Percentiles rank a stretch among this genome's conserved stretches.
Evolutionary conservation across 306 rosid species (phyloP).

Genomic region (Corylus avellana): DNA sequence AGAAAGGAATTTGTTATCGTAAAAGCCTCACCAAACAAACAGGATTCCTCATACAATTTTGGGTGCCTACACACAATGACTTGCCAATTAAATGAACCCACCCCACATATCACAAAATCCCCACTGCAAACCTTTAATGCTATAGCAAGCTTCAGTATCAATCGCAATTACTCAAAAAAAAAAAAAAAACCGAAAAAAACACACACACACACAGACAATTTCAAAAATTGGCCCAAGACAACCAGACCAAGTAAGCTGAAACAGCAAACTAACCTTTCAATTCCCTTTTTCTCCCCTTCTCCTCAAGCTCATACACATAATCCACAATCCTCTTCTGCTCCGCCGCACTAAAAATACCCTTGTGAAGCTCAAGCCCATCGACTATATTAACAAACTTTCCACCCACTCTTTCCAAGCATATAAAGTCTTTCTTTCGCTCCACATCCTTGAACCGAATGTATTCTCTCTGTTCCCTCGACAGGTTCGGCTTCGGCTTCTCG

Average conservation of each 20-base stretch:
- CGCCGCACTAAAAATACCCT: constrained; percentile 78
- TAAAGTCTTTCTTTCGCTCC: constrained; percentile 58
- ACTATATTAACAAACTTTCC: constrained; percentile 73
- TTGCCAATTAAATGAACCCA: neutral
- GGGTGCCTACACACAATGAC: neutral
- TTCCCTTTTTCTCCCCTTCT: constrained; percentile 72
- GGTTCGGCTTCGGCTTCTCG: constrained; percentile 51
- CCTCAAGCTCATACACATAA: constrained; percentile 56
- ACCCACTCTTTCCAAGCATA: constrained; percentile 68
- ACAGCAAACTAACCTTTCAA: constrained; percentile 65
- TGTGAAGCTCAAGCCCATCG: constrained; percentile 91
- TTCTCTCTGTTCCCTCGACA: constrained; percentile 83
- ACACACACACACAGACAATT: neutral
- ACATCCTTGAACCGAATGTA: constrained; percentile 66
- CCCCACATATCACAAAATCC: too few relatives aligned
- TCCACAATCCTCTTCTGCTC: constrained; percentile 84
- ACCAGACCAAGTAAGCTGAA: neutral
- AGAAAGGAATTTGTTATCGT: neutral
- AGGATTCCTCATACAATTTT: neutral
- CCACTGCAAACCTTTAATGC: neutral
- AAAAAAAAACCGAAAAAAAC: too few relatives aligned
- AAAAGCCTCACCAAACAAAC: neutral
- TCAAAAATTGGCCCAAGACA: neutral
- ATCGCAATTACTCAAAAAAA: neutral
- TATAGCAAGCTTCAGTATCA: neutral